These are phyloP conservation scores for Aspergillus sp. DNA, from an alignment of 2,329 filamentous ascomycete species.

Conservation along the genomic window DNA sequence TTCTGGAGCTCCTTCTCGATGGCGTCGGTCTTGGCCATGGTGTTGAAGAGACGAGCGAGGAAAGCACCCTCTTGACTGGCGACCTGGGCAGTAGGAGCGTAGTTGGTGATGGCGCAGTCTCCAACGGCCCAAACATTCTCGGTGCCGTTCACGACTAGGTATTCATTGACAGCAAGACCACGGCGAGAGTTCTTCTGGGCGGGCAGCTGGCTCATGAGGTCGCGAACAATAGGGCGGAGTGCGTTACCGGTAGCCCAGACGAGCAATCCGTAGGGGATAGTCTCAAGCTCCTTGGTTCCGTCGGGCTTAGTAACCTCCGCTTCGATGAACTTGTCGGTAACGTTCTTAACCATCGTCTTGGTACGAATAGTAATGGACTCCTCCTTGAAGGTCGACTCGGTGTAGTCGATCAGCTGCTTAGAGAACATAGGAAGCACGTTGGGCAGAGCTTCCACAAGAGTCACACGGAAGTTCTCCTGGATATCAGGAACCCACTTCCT, in stretches of 20 bases:
- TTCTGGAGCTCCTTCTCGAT: conserved; percentile 74
- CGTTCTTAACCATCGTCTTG: conserved; percentile 98
- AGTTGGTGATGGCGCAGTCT: conserved; percentile 96
- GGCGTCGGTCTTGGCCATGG: conserved; percentile 90
- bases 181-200: conserved; percentile 94
- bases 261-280: conserved; percentile 89
- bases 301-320: conserved; percentile 80
- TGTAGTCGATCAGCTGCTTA: conserved; percentile 99
- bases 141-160: conserved; percentile 94
- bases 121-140: conserved; percentile 98
- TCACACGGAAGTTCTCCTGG: conserved; percentile 92
- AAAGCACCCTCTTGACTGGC: conserved; percentile 94
- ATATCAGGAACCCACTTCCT: conserved; percentile 98
- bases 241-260: conserved; percentile 99
- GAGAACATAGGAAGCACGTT: conserved; percentile 96
- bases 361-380: conserved; percentile 97
- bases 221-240: conserved; percentile 81
- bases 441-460: conserved; percentile 92
- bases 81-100: conserved; percentile 95
- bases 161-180: conserved; percentile 96
- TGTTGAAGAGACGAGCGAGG: conserved; percentile 94
- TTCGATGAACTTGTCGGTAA: conserved; percentile 89
- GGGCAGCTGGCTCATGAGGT: conserved; percentile 87
- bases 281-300: conserved; percentile 77
- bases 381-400: conserved; percentile 97